These are phyloP conservation scores for Niebla homalea DNA, from an alignment of 495 filamentous ascomycete genomes.

Conservation along the genomic window DNA sequence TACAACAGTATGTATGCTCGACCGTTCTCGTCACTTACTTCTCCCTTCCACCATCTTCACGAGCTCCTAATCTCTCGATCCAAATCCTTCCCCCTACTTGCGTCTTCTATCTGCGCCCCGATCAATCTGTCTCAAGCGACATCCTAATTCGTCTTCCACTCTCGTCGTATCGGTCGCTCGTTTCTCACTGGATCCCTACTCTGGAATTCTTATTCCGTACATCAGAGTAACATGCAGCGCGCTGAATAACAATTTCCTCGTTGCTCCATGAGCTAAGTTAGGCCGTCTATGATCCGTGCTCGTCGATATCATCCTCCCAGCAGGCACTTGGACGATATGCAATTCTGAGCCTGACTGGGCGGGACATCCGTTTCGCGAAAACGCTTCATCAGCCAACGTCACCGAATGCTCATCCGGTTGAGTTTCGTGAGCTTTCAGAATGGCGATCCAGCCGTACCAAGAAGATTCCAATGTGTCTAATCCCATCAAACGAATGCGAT, in stretches of 20 bases:
- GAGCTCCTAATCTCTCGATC: not conserved
- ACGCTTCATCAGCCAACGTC: no score
- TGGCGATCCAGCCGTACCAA: slow-evolving; percentile 27
- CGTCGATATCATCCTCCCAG: no score
- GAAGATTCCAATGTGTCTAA: slow-evolving; percentile 40
- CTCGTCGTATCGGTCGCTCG: not conserved
- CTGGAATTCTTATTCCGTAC: no score
- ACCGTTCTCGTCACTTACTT: not conserved
- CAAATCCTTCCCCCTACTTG: not conserved
- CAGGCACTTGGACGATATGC: no score
- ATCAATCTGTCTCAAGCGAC: no score
- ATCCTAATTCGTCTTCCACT: not conserved
- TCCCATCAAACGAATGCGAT: slow-evolving; percentile 65
- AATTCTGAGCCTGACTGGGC: no score
- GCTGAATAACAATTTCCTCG: not conserved
- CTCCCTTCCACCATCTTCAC: not conserved
- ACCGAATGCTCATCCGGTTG: no score
- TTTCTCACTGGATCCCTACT: no score
- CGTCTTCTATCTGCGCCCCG: no score
- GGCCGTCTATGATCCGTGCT: no score
- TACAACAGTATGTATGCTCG: not conserved
- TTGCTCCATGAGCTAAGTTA: not conserved
- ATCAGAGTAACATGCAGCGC: no score
- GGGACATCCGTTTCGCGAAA: no score
- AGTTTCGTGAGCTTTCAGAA: slow-evolving; percentile 12